A percentile compares a stretch with the other conserved stretches of the same genome.
Evolutionary conservation across 495 filamentous ascomycete species (phyloP).

Genomic region (Sporormia fimetaria): DNA sequence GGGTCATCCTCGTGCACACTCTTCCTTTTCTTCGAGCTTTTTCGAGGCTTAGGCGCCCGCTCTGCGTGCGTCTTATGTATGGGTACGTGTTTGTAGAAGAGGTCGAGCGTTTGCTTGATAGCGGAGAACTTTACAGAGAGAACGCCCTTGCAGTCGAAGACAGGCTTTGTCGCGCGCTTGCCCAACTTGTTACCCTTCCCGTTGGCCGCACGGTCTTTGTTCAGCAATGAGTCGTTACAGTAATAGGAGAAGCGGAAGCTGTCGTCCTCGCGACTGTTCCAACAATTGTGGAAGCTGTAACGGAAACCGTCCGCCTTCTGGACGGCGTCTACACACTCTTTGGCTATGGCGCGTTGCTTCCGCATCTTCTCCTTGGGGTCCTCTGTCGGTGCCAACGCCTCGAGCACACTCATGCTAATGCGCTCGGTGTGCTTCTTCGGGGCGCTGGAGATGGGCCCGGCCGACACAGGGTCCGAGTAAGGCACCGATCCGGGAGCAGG

Average conservation of each 20-base stretch:
- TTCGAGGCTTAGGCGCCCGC: constrained; percentile 25
- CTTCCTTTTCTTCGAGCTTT: constrained; percentile 24
- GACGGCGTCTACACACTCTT: constrained; percentile 23
- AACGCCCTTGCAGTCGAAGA: constrained; percentile 27
- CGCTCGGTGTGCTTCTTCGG: constrained; percentile 6
- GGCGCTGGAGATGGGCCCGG: not conserved
- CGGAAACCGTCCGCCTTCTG: constrained; percentile 25
- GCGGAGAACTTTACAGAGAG: constrained; percentile 27
- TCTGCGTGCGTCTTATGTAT: constrained; percentile 27
- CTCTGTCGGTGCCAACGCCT: constrained; percentile 16
- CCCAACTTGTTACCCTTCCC: constrained; percentile 22
- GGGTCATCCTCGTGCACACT: constrained; percentile 21
- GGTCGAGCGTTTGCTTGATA: constrained; percentile 19
- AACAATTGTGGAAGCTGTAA: constrained; percentile 30
- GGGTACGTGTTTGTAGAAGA: constrained; percentile 27
- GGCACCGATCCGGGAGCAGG: constrained; percentile 2
- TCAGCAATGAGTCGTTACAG: constrained; percentile 29
- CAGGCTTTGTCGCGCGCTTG: constrained; percentile 24
- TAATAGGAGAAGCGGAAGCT: constrained; percentile 28
- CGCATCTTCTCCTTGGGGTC: constrained; percentile 26
- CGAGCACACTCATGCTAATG: constrained; percentile 21
- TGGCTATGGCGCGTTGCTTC: constrained; percentile 27
- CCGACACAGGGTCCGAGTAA: constrained; percentile 4
- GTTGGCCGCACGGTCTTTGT: constrained; percentile 28
- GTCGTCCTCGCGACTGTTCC: constrained; percentile 28